A percentile compares a stretch with the other conserved stretches of the same genome.
phyloP scores from a whole-genome alignment of 257 asterid species.

The Gynochthodes officinalis region DNA sequence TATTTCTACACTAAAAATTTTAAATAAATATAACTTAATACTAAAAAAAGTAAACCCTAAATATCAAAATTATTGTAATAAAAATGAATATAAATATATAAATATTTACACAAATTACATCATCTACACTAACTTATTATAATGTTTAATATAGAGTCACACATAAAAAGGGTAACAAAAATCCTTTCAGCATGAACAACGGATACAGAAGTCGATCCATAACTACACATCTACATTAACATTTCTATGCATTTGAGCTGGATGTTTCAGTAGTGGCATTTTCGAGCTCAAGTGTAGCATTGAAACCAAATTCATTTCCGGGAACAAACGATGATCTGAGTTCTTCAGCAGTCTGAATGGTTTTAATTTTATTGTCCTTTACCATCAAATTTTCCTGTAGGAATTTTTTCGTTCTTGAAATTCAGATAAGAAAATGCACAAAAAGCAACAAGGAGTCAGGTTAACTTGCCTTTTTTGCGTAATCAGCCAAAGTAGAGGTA shows the following conservation, averaged over 20 bases:
- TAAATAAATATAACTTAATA: too few species aligned
- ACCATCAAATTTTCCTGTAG: conserved; percentile 64
- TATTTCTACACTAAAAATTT: too few species aligned
- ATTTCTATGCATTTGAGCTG: neutral
- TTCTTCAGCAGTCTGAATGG: conserved; percentile 68
- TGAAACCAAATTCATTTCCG: conserved; percentile 72
- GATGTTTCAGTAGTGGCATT: conserved; percentile 31
- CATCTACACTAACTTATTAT: too few species aligned
- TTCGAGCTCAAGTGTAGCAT: conserved; percentile 63
- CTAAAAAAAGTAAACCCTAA: too few species aligned
- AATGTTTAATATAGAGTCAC: too few species aligned
- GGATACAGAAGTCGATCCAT: too few species aligned
- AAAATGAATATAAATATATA: too few species aligned
- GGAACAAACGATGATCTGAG: conserved; percentile 52
- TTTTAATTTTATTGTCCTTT: conserved; percentile 65
- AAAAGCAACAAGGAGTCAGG: neutral
- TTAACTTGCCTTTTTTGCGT: conserved; percentile 60
- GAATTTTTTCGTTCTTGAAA: neutral
- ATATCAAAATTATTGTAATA: too few species aligned
- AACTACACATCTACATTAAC: neutral
- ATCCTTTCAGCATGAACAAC: too few species aligned
- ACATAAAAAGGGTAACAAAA: too few species aligned
- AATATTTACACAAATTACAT: too few species aligned
- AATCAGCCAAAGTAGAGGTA: conserved; percentile 58
- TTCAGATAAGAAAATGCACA: conserved; percentile 1